phyloP scores from a whole-genome alignment of 2,329 filamentous ascomycete species.

The Fusarium pininemorale region DNA sequence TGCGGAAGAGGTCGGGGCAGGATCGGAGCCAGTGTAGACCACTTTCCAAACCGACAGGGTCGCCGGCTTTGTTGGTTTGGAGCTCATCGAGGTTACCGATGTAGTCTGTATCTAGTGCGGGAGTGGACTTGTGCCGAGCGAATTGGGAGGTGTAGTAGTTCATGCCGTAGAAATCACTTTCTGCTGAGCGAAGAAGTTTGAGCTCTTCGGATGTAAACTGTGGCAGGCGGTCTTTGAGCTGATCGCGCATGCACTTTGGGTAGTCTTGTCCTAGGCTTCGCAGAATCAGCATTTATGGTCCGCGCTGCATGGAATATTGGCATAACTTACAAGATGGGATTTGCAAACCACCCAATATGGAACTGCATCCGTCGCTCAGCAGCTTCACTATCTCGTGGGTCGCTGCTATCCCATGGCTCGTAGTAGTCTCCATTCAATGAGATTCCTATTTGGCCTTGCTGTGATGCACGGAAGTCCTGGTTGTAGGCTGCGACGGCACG shows the following conservation, averaged over 20 bases:
- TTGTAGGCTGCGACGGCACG: slow-evolving; percentile 46
- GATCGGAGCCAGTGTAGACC: slow-evolving; percentile 24
- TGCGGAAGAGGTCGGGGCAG: slow-evolving; percentile 20
- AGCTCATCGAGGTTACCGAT: slow-evolving; percentile 23
- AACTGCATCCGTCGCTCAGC: slow-evolving; percentile 50
- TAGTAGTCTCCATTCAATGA: slow-evolving; percentile 52
- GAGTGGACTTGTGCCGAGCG: background rate
- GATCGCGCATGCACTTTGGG: slow-evolving; percentile 49
- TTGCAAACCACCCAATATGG: slow-evolving; percentile 52
- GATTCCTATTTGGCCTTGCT: slow-evolving; percentile 48
- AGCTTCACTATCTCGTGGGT: slow-evolving; percentile 43
- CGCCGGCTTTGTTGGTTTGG: slow-evolving; percentile 11
- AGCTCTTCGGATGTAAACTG: slow-evolving; percentile 43
- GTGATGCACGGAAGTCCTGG: slow-evolving; percentile 43
- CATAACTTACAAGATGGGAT: slow-evolving; percentile 46
- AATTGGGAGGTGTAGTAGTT: slow-evolving; percentile 35
- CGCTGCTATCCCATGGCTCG: slow-evolving; percentile 47
- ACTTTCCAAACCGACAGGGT: background rate
- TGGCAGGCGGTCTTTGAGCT: slow-evolving; percentile 46
- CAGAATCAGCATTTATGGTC: too few species aligned
- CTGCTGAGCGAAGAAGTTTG: slow-evolving; percentile 34
- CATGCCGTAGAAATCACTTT: slow-evolving; percentile 35
- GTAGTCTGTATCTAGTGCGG: slow-evolving; percentile 1
- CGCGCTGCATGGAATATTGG: too few species aligned
- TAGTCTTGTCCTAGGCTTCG: slow-evolving; percentile 45